phyloP scores from a whole-genome alignment of 148 eudicot species.

The Arctostaphylos glauca region DNA sequence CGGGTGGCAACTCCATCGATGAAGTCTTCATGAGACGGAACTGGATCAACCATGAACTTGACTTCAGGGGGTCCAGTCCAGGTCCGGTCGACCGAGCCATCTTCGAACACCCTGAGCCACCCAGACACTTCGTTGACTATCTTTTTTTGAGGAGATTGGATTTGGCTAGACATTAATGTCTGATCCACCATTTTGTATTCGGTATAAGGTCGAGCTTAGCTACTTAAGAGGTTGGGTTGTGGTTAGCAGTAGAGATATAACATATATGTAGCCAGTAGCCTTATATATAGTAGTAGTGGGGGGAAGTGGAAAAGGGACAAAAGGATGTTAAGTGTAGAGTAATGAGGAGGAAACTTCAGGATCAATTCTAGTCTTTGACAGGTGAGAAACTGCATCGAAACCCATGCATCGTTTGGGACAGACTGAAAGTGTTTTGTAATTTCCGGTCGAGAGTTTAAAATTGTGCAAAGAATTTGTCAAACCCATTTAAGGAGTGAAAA shows the following conservation, averaged over 20 bases:
- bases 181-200: background rate
- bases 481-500: no score
- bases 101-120: conserved; percentile 68
- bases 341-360: background rate
- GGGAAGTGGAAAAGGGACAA: background rate
- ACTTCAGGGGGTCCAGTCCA: conserved; percentile 68
- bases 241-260: background rate
- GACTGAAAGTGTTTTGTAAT: no score
- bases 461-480: no score
- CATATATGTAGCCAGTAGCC: background rate
- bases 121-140: conserved; percentile 70
- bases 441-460: no score
- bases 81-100: conserved; percentile 79
- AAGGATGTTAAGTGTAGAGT: background rate
- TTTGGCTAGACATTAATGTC: background rate
- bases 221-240: background rate
- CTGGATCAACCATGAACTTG: conserved; percentile 64
- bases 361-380: background rate
- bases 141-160: conserved; percentile 15
- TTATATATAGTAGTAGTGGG: background rate
- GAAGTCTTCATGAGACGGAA: conserved; percentile 51
- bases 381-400: no score
- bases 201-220: background rate
- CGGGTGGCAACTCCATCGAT: conserved; percentile 57
- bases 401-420: no score